Conservation (phyloP, 306 rosid genomes). For the Pyrus bretschneideri region DNA sequence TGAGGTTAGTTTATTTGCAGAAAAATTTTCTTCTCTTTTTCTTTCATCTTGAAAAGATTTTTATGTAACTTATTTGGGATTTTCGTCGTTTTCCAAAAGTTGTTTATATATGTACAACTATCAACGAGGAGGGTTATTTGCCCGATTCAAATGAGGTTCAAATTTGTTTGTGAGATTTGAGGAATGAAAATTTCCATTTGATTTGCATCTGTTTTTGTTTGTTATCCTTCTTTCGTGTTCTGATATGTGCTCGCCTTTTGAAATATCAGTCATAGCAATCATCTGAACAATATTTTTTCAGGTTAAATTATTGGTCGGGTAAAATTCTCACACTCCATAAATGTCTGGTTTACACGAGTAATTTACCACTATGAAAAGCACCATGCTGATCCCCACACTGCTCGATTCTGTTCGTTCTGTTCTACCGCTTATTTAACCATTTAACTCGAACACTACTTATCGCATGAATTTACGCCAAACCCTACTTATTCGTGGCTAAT, state of each 20-base stretch:
- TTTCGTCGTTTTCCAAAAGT: constrained; percentile 12
- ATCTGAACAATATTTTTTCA: not conserved
- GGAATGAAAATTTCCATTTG: constrained; percentile 5
- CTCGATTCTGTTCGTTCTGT: not conserved
- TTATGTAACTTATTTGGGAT: constrained; percentile 13
- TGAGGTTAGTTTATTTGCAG: constrained; percentile 26
- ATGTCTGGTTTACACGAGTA: not conserved
- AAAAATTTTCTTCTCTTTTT: not conserved
- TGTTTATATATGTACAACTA: constrained; percentile 1
- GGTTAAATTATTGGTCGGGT: not conserved
- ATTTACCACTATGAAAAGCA: not conserved
- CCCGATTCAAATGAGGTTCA: constrained; percentile 17
- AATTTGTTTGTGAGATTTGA: constrained; percentile 2
- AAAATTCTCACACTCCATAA: not conserved
- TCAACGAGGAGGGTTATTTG: constrained; percentile 11
- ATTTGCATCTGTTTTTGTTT: not conserved
- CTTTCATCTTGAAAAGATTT: not conserved
- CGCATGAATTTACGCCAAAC: no score
- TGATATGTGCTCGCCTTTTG: not conserved
- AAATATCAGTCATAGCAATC: not conserved
- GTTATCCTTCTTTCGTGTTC: not conserved
- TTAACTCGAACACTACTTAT: no score
- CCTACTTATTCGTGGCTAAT: not conserved
- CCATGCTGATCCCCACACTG: not conserved
- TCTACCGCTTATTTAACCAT: not conserved